Percentiles rank a stretch among this genome's conserved stretches.
These are phyloP conservation scores for Pascua guehoae DNA, from an alignment of 1,284 basidiomycete genomes.

Conservation along the genomic window DNA sequence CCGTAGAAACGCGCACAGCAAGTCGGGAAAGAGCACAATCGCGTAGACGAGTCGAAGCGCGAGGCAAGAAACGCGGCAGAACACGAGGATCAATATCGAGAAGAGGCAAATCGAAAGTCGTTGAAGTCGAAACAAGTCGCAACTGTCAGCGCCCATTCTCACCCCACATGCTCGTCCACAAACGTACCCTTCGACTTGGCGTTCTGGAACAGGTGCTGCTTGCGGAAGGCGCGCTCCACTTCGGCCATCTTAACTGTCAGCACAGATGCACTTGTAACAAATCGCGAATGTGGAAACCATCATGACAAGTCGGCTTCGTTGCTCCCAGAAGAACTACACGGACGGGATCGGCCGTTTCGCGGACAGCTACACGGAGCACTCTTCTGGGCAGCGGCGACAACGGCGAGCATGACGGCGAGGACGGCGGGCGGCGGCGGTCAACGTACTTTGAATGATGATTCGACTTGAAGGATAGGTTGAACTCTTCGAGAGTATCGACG, in stretches of 20 bases:
- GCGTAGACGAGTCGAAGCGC: neutral
- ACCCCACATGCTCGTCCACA: neutral
- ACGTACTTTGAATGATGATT: too few relatives aligned
- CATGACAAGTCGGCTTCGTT: too few relatives aligned
- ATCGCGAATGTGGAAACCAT: too few relatives aligned
- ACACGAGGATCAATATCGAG: neutral
- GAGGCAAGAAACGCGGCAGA: neutral
- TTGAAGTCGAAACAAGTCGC: neutral
- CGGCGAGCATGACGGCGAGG: too few relatives aligned
- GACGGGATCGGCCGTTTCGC: too few relatives aligned
- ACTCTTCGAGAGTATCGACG: too few relatives aligned
- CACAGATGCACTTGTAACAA: neutral
- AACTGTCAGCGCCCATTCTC: neutral
- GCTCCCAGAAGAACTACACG: too few relatives aligned
- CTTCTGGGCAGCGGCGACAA: too few relatives aligned
- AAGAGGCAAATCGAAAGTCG: neutral
- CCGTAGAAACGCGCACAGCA: neutral
- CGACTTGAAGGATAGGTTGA: too few relatives aligned
- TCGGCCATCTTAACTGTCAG: conserved; percentile 9
- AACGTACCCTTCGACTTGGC: conserved; percentile 84
- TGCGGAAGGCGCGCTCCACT: conserved; percentile 62
- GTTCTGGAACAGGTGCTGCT: conserved; percentile 98
- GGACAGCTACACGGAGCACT: too few relatives aligned
- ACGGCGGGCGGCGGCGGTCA: too few relatives aligned
- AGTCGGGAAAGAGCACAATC: neutral